A percentile compares a stretch with the other conserved stretches of the same genome.
phyloP scores from a whole-genome alignment of 495 filamentous ascomycete genomes.

The Penicillium robsamsonii region DNA sequence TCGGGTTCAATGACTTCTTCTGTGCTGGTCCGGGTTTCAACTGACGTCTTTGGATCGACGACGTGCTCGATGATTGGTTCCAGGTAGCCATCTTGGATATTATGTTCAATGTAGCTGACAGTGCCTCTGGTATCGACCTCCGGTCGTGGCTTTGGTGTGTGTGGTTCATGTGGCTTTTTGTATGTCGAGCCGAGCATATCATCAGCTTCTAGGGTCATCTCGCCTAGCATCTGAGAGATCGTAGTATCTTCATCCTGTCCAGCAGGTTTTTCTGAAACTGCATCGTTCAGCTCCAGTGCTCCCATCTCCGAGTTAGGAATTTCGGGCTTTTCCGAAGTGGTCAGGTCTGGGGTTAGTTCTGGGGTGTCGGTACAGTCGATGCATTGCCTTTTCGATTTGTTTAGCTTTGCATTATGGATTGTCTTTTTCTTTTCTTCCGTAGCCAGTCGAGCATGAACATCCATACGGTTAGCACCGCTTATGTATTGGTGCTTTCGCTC shows the following conservation, averaged over 20 bases:
- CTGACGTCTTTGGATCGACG: constrained; percentile 25
- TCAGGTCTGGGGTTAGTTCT: constrained; percentile 33
- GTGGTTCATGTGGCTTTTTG: background rate
- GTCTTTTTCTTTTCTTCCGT: constrained; percentile 54
- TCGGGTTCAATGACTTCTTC: constrained; percentile 13
- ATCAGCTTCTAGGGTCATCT: constrained; percentile 36
- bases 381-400: constrained; percentile 54
- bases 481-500: constrained; percentile 86
- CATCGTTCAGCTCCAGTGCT: constrained; percentile 14
- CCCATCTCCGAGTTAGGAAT: background rate
- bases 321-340: constrained; percentile 29
- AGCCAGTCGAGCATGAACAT: constrained; percentile 69
- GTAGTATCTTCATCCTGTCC: constrained; percentile 34
- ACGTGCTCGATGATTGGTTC: constrained; percentile 77
- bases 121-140: constrained; percentile 32
- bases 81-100: constrained; percentile 65
- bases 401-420: constrained; percentile 30
- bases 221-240: constrained; percentile 39
- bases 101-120: constrained; percentile 55
- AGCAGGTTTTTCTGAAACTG: constrained; percentile 38
- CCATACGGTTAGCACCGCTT: constrained; percentile 75
- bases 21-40: constrained; percentile 8
- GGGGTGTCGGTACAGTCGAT: constrained; percentile 34
- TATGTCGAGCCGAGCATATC: constrained; percentile 25
- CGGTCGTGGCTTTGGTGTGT: constrained; percentile 5